Base-by-base conservation (phyloP, 2,329 filamentous ascomycete genomes). In the Pseudogymnoascus sp. region DNA sequence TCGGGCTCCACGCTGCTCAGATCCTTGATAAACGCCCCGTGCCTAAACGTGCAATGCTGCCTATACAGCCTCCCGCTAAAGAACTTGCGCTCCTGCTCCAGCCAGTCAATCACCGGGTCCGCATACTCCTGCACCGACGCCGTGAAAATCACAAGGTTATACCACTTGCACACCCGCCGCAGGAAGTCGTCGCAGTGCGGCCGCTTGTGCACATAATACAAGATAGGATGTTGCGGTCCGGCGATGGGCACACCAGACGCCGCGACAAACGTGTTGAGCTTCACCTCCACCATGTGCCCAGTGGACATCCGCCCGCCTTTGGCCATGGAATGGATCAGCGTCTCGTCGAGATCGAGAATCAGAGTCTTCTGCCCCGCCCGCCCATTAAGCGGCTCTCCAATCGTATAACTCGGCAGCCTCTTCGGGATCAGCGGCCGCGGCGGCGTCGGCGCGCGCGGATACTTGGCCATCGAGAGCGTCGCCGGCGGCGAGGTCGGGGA, bases 131-230 rank as follows among this genome's bases (percentile, higher is more conserved):
- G 94, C 37, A 99, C 94, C 18, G 92, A 96, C 2, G 94, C 94
- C 8, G 94, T 99, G 74, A 99, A 99, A 55, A 97, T 82, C 60
- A 99, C 90, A 13, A 99, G 80, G 73, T 97, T 97, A 77, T 95
- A 99, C 94, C 94, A 99, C 78, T 96, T 96, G 80, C 87, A 92
- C 55, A 88, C 86, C 78, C 89, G 90, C 70, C 92, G 88, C 71
- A 99, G 76, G 72, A 99, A 99, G 69, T 97, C 93, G 74, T 99
- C 94, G 74, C 94, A 99, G 73, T 94, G 88, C 36, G 94, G 94
- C 66, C 94, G 87, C 77, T 99, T 97, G 78, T 99, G 94, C 60
- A 99, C 94, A 79, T 97, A 99, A 78, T 99, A 99, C 65, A 99
- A 77, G 67, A 99, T 97, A 0, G 94, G 94, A 72, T 99, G 92